Evolutionary conservation across 2,329 filamentous ascomycete genomes (phyloP).

Genomic region (Elsinoe fawcettii): DNA sequence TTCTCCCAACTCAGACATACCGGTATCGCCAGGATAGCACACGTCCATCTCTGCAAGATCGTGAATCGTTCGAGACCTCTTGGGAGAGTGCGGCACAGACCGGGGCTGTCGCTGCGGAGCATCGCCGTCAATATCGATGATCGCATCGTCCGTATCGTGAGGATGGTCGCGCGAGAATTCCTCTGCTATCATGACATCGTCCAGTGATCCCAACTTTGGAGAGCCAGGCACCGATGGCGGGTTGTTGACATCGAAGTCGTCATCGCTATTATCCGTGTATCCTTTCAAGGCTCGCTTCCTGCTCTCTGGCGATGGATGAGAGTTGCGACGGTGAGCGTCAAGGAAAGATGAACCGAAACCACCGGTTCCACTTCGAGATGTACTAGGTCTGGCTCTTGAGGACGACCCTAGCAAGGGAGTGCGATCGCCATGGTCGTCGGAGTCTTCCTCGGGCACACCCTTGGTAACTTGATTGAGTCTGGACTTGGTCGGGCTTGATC

Average conservation of each 20-base stretch:
- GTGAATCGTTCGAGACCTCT: conserved; percentile 51
- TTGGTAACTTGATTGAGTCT: conserved; percentile 3
- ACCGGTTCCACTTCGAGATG: conserved; percentile 26
- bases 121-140: conserved; percentile 44
- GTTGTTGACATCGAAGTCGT: conserved; percentile 56
- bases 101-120: conserved; percentile 25
- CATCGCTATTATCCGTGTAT: conserved; percentile 20
- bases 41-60: conserved; percentile 75
- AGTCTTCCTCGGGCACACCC: conserved; percentile 34
- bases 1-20: conserved; percentile 70
- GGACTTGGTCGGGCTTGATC: conserved; percentile 15
- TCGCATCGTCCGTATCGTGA: conserved; percentile 37
- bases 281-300: conserved; percentile 19
- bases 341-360: conserved; percentile 26
- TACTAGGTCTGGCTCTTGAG: conserved; percentile 26
- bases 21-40: conserved; percentile 70
- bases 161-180: conserved; percentile 41
- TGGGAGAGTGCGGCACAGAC: conserved; percentile 34
- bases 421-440: conserved; percentile 41
- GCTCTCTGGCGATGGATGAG: conserved; percentile 30
- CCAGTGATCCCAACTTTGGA: conserved; percentile 47
- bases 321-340: conserved; percentile 27
- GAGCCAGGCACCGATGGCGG: conserved; percentile 55
- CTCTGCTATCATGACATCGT: conserved; percentile 62
- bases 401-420: conserved; percentile 46